phyloP scores from a whole-genome alignment of 768 basidiomycete genomes.

The Tylopilus subfusipes region DNA sequence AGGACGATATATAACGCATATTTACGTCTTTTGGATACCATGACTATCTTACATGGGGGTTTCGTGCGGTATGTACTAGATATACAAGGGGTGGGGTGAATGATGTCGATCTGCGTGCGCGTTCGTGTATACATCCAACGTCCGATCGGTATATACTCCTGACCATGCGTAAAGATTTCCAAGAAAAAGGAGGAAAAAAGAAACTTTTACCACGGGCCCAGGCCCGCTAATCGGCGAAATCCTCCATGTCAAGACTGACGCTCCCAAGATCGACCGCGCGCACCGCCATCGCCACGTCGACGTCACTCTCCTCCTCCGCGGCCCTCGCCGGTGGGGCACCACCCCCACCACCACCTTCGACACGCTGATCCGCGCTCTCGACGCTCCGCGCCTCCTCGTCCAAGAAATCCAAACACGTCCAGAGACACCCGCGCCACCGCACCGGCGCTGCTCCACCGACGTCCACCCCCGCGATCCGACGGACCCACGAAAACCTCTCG shows the following conservation, averaged over 20 bases:
- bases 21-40: too few relatives aligned
- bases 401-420: conserved; percentile 62
- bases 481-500: conserved; percentile 66
- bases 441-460: conserved; percentile 56
- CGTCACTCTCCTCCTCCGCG: conserved; percentile 3
- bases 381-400: conserved; percentile 14
- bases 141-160: background rate
- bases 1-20: background rate
- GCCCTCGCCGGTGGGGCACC: too few relatives aligned
- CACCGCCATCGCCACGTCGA: conserved; percentile 18
- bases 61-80: background rate
- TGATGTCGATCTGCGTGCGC: background rate
- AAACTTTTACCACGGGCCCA: background rate
- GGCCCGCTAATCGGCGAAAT: conserved; percentile 22
- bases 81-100: conserved; percentile 2
- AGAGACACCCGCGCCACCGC: conserved; percentile 65
- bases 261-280: conserved; percentile 20
- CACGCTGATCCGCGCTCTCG: background rate
- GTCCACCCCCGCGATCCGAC: conserved; percentile 45
- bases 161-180: background rate
- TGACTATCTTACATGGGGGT: background rate
- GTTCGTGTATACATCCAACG: conserved; percentile 8
- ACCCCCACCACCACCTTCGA: background rate
- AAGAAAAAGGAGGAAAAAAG: background rate
- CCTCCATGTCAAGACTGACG: conserved; percentile 21